Evolutionary conservation across 2,329 filamentous ascomycete species (phyloP), one percentile per base, ranked within the genome.

Genomic region (Drechslerella dactyloides): DNA sequence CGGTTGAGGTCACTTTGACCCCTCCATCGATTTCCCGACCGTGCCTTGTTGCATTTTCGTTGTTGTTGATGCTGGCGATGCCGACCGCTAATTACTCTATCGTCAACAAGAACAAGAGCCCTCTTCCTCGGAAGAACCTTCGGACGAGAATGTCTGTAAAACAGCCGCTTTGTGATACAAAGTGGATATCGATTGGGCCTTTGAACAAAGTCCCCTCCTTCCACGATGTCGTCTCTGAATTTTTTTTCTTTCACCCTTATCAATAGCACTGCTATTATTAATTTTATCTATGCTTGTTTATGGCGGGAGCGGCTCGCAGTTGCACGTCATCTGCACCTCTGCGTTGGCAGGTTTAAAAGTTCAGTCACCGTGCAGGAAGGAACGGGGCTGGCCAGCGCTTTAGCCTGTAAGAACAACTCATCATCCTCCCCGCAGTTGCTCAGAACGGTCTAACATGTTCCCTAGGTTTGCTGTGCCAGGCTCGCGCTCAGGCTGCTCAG

Each of bases 381-480:
- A 42, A 42, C 37, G 15, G 37, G 50, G 50, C 21, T 7, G 7
- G 11, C 2, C 13, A 17, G 44, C 50, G 24, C 30, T 53, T 53
- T 72, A 72, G 60, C 60, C 68, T 65, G 60, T 61, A 72, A 35
- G 50, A 62, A 72, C 68, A 72, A 72, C 68, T 72, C 68, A 72
- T 48, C 60, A 55, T 27, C 15, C 35, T 51, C 60, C 19, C 10
- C 24, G 8, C 23, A 30, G 6, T 23, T 7, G 1, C 24, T 21
- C 21, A 42, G 19, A 42, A 42, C 44, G 24, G 53, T 46, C 53
- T 60, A 59, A 60, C 50, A 10, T 19, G 4, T 42, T 42, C 3
- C 37, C 13, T 42, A 42, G 37, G 37, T 42, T 4, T 4, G 4
- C 37, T 42, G 13, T 42, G 13, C n/a, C 37, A 17, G 13, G 4